Conservation (phyloP, 345 rosid species). For the Odontarrhena argentea region DNA sequence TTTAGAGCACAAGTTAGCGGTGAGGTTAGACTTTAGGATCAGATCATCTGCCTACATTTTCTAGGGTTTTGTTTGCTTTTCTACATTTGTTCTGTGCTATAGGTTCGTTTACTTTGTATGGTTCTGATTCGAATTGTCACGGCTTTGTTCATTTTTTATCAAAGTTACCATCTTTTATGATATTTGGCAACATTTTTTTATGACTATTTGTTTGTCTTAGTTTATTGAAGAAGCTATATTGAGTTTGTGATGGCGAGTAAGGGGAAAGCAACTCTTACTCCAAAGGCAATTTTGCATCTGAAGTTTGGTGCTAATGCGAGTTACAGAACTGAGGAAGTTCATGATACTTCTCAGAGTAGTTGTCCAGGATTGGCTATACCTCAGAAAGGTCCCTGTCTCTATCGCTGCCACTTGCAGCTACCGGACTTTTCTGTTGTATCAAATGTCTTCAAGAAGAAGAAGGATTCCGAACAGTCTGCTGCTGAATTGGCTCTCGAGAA, state of each 20-base stretch:
- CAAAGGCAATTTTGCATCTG: constrained; percentile 80
- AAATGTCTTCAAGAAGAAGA: constrained; percentile 65
- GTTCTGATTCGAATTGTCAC: constrained; percentile 5
- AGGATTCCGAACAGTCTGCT: constrained; percentile 93
- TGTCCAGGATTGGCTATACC: constrained; percentile 86
- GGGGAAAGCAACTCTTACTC: constrained; percentile 55
- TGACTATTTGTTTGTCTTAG: constrained; percentile 28
- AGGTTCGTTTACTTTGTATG: neutral
- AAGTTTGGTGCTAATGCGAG: constrained; percentile 69
- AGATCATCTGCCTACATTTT: too few relatives aligned
- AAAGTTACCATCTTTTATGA: constrained; percentile 21
- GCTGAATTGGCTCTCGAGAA: constrained; percentile 80
- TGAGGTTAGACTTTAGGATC: too few relatives aligned
- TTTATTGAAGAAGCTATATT: constrained; percentile 26
- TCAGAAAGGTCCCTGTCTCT: constrained; percentile 75
- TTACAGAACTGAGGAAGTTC: constrained; percentile 70
- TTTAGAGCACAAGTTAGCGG: too few relatives aligned
- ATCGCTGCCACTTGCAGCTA: constrained; percentile 77
- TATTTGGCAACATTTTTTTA: neutral
- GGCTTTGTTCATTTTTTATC: neutral
- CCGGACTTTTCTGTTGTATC: constrained; percentile 72
- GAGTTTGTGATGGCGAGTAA: constrained; percentile 39
- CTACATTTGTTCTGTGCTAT: too few relatives aligned
- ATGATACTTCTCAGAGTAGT: constrained; percentile 58
- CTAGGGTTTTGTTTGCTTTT: too few relatives aligned